Base-by-base conservation (phyloP, 129 eudicot genomes). In the Chrysanthemum seticuspe region DNA sequence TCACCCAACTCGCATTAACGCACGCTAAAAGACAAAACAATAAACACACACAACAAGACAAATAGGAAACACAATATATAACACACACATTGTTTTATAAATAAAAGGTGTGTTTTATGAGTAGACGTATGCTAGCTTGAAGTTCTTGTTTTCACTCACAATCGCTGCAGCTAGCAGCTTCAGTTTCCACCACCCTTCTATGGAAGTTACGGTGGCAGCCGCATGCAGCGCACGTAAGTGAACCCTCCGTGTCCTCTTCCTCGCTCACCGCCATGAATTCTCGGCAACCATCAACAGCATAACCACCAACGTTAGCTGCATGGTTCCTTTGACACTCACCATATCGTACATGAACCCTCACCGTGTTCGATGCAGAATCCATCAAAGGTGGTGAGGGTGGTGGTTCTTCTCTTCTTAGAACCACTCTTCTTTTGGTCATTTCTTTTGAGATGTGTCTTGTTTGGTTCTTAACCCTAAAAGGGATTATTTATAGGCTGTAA, bases 151-250 rank as follows among this genome's bases (percentile, higher is more conserved):
- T 57, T 68, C 74, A 77, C 74, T 71, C 78, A 78, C 82, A 81
- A 44, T 76, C 77, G 31, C 27, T 78, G 50, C 50, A 10, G 58
- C 66, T 58, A 47, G 56, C 79, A 23, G 67, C 87, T 85, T 91
- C 92, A 14, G 88, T 75, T 66, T 76, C 83, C 40, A 79, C 88
- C 75, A 82, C 85, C 82, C 95, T 80, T 52, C 90, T 62, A 78
- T 91, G 97, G 84, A 91, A 91, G 83, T 79, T 91, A 47, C 95
- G 82, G 87, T 91, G 97, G 83, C 97, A 91, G 51, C 95, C 90
- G 27, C 97, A 91, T 53, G 95, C 95, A 57, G 95, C 95, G 45
- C 97, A 91, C 3, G 83, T 81, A n/a, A 91, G 85, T 1, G 89
- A 82, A 14, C 72, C 89, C 34, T 53, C 67, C 1, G 85, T 82